Base-by-base conservation (phyloP, 73 alveolate species). In the Stentor coeruleus region DNA sequence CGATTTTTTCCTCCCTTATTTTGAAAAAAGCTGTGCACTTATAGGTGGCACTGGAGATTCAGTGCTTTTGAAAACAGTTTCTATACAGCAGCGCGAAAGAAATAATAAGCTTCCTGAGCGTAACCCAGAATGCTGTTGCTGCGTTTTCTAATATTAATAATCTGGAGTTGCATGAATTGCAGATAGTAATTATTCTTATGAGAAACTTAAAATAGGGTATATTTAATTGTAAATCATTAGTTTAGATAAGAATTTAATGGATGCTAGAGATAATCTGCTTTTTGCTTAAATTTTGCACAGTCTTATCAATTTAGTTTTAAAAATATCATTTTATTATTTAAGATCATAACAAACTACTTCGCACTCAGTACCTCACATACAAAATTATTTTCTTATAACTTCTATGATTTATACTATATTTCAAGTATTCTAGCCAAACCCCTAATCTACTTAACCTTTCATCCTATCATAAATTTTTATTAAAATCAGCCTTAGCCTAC, bases 41-140 rank as follows among this genome's bases (percentile, higher is more conserved):
- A 37, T 66, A 20, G 79, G 49, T 33, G 79, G 42, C 11, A 20
- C 42, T 1, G 79, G 79, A 26, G 79, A 66, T 20, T 66, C 79
- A 66, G 79, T 66, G n/a, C 37, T 66, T 20, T 31, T 66, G 37
- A 66, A 66, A 33, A 66, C n/a, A 20, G 33, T 66, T 20, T 66
- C 79, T 20, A 31, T 31, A 26, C n/a, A 31, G 79, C 79, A 66
- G 2, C n/a, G n/a, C 2, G 79, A 66, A 11, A 66, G 79, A 49
- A 49, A 49, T 49, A 49, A 49, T 49, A 49, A 49, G 20, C 6
- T 49, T 11, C 66, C 6, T 49, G 66, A 49, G 20, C 6, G 66
- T 6, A 6, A 6, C 28, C 66, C 6, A 20, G 66, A 49, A 6
- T 49, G 66, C 66, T 49, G 66, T 20, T 49, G 66, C 66, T 20